These are phyloP conservation scores for Schwanniomyces vanrijiae DNA, from an alignment of 805 yeast species.

Conservation along the genomic window DNA sequence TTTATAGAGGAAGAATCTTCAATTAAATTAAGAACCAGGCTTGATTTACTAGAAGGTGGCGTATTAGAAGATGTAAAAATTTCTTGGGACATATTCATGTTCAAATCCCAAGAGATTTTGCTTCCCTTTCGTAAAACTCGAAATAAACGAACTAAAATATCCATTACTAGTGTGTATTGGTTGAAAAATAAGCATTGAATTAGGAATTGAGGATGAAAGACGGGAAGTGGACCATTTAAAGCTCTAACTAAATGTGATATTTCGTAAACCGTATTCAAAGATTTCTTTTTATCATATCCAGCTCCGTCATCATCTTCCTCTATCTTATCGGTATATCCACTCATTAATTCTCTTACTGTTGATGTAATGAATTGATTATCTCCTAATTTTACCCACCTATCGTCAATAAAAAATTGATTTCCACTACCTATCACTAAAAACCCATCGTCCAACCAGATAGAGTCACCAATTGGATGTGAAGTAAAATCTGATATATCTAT, in stretches of 20 bases:
- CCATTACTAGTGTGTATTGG: constrained; percentile 53
- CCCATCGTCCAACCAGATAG: constrained; percentile 82
- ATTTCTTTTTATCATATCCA: constrained; percentile 11
- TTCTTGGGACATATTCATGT: constrained; percentile 21
- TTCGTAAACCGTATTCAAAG: constrained; percentile 27
- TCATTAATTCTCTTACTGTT: constrained; percentile 43
- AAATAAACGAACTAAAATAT: constrained; percentile 55
- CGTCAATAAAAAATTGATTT: constrained; percentile 83
- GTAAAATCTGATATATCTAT: constrained; percentile 73
- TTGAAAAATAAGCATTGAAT: constrained; percentile 72
- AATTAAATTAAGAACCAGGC: constrained; percentile 1
- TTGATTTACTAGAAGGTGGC: constrained; percentile 1
- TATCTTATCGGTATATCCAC: constrained; percentile 22
- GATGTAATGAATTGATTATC: constrained; percentile 46
- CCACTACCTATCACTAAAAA: constrained; percentile 83
- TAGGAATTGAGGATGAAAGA: constrained; percentile 87
- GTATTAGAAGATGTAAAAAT: constrained; percentile 8
- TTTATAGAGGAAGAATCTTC: not conserved
- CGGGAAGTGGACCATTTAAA: constrained; percentile 84
- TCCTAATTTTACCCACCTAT: constrained; percentile 49
- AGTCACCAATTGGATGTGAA: constrained; percentile 82
- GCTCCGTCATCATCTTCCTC: constrained; percentile 27
- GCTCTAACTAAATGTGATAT: constrained; percentile 72
- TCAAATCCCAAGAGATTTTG: constrained; percentile 33
- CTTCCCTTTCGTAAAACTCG: constrained; percentile 45